phyloP scores from a whole-genome alignment of 2,329 filamentous ascomycete genomes.

The Calonectria hawksworthii region DNA sequence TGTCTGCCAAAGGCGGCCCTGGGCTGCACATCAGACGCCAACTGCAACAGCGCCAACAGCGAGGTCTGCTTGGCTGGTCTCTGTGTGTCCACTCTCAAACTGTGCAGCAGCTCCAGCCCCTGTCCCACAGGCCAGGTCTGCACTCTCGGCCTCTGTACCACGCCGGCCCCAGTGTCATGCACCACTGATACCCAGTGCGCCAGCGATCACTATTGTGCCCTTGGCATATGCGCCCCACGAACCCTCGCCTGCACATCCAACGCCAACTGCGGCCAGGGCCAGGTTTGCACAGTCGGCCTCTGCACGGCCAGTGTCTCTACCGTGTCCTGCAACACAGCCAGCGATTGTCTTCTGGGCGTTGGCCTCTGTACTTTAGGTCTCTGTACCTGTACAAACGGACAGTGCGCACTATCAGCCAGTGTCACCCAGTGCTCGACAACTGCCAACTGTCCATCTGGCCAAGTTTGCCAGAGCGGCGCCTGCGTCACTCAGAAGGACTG shows the following conservation, averaged over 20 bases:
- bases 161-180: not conserved
- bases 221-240: conserved; percentile 12
- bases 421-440: conserved; percentile 15
- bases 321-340: conserved; percentile 3
- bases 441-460: conserved; percentile 13
- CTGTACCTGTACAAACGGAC: conserved; percentile 27
- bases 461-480: conserved; percentile 29
- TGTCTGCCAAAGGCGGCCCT: conserved; percentile 8
- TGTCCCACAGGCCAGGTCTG: conserved; percentile 13
- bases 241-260: conserved; percentile 4
- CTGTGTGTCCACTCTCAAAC: conserved; percentile 16
- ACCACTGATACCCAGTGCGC: conserved; percentile 6
- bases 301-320: conserved; percentile 16
- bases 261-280: conserved; percentile 14
- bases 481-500: conserved; percentile 25
- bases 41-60: conserved; percentile 2
- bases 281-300: conserved; percentile 14
- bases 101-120: not conserved
- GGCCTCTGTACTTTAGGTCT: conserved; percentile 31
- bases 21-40: not conserved
- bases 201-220: conserved; percentile 13
- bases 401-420: conserved; percentile 11
- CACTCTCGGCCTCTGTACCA: conserved; percentile 12
- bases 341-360: conserved; percentile 27
- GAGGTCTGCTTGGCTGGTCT: conserved; percentile 19